A percentile compares a stretch with the other conserved stretches of the same genome.
Evolutionary conservation across 2,329 filamentous ascomycete species (phyloP).

Genomic region (Fusarium sp.): DNA sequence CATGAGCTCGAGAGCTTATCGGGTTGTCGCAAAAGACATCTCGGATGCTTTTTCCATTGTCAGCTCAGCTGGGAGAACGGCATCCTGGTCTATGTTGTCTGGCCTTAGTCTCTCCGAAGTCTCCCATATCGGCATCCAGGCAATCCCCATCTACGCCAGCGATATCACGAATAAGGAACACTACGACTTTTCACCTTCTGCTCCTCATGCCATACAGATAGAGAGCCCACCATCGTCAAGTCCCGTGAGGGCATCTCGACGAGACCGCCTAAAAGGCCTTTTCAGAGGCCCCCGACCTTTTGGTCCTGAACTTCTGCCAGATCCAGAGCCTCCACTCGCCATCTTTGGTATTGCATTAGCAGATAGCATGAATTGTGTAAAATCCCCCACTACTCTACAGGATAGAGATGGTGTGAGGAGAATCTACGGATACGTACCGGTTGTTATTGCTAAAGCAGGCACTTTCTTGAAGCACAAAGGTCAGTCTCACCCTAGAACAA

Average conservation of each 20-base stretch:
- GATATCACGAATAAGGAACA: constrained; percentile 15
- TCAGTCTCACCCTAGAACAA: too few species aligned
- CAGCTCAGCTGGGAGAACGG: constrained; percentile 14
- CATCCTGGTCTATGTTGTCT: constrained; percentile 20
- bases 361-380: background rate
- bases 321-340: background rate
- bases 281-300: background rate
- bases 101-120: constrained; percentile 20
- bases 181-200: background rate
- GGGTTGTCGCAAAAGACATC: background rate
- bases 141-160: constrained; percentile 9
- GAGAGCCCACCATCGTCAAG: background rate
- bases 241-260: background rate
- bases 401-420: background rate
- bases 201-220: background rate
- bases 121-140: constrained; percentile 18
- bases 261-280: background rate
- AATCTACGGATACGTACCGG: background rate
- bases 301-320: background rate
- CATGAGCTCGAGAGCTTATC: constrained; percentile 16
- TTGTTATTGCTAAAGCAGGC: background rate
- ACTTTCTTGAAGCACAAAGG: background rate
- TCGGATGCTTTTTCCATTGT: constrained; percentile 15
- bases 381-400: too few species aligned
- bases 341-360: constrained; percentile 4